Evolutionary conservation across 768 basidiomycete genomes (phyloP).

Genomic region (Trametes cubensis): DNA sequence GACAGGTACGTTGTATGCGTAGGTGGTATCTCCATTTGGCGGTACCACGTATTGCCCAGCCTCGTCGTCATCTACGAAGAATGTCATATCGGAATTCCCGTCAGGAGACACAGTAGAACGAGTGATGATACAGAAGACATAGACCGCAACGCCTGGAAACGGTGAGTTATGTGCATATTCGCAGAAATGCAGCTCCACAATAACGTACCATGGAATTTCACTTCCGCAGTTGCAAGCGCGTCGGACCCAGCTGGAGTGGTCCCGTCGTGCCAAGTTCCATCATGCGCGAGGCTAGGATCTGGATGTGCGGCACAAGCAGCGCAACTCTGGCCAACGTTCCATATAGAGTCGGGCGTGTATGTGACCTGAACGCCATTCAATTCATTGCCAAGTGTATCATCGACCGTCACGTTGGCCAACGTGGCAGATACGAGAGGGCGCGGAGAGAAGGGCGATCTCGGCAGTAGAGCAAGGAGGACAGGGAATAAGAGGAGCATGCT

Average conservation of each 20-base stretch:
- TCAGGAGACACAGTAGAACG: conserved; percentile 28
- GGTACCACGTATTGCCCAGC: conserved; percentile 35
- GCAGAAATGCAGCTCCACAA: not conserved
- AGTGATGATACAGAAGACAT: conserved; percentile 44
- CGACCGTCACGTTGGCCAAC: conserved; percentile 45
- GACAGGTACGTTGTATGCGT: conserved; percentile 41
- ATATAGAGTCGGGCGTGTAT: conserved; percentile 39
- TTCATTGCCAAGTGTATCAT: conserved; percentile 42
- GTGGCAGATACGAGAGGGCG: conserved; percentile 10
- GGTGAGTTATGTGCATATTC: too few relatives aligned
- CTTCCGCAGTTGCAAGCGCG: conserved; percentile 33
- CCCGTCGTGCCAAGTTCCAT: conserved; percentile 42
- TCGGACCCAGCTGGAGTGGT: conserved; percentile 15
- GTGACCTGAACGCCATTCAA: conserved; percentile 35
- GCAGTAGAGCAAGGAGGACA: too few relatives aligned
- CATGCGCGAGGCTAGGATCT: conserved; percentile 23
- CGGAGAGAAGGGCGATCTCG: too few relatives aligned
- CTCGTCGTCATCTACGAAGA: conserved; percentile 39
- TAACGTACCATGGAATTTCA: conserved; percentile 41
- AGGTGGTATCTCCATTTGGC: conserved; percentile 28
- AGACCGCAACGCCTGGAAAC: conserved; percentile 48
- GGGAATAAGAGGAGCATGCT: too few relatives aligned
- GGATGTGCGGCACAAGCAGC: conserved; percentile 32
- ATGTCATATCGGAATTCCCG: conserved; percentile 40
- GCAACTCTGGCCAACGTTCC: conserved; percentile 37